Base-by-base conservation (phyloP, 805 yeast genomes). In the Starmerella tilneyi region DNA sequence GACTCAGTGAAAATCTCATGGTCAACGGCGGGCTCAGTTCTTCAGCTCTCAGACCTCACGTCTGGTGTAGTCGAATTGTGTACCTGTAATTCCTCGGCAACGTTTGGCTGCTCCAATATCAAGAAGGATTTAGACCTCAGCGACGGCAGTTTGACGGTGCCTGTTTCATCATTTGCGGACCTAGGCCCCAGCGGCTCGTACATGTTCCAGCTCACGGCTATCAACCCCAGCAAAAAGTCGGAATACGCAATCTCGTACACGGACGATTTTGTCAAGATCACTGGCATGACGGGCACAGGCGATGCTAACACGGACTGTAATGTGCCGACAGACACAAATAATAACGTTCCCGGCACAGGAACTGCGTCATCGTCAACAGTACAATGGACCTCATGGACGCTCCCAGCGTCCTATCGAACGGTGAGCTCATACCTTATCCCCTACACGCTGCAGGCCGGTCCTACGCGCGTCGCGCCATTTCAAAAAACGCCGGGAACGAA, bases 381-480 rank as follows among this genome's bases (percentile, higher is more conserved):
- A 5, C 39, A 44, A 27, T 45, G 53, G 51, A 32, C 54, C 6
- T 24, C 48, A 8, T 50, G 36, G 31, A 51, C 52, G 23, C 35
- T 47, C 13, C 55, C 52, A 8, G 19, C 43, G 19, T 23, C 43
- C n/a, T 22, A 27, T n/a, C 27, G 11, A 19, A 43, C 36, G 43
- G 17, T 35, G 21, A n/a, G 41, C 16, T 38, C 44, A 7, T 53
- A 62, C 67, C 26, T 24, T 39, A 41, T 86, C 6, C 73, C 94
- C 2, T 89, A 88, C 65, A 73, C 84, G 3, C 51, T 56, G 55
- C 97, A 89, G 66, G 80, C 92, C 0, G 95, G 95, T 24, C 63
- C 55, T 17, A 75, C 83, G 9, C 74, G 88, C 56, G 84, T 65
- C 62, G 96, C 97, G 1, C 96, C 96, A 43, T 84, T 86, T 95